Evolutionary conservation across 768 basidiomycete species (phyloP).

Genomic region (Collybia sordida): DNA sequence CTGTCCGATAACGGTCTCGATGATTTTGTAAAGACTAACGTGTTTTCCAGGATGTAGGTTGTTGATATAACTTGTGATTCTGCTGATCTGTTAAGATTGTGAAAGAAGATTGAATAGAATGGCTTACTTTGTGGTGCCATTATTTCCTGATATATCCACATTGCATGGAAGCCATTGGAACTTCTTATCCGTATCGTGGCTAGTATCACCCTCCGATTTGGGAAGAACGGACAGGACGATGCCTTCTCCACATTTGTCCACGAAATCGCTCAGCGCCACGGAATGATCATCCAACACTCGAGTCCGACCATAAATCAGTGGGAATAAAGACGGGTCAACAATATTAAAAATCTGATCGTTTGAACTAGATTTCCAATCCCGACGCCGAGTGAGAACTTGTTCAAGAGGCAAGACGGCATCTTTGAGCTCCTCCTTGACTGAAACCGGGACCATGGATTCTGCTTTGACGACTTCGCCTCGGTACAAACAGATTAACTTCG

Average conservation of each 20-base stretch:
- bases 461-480: constrained; percentile 23
- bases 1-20: constrained; percentile 24
- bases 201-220: not conserved
- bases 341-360: constrained; percentile 38
- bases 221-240: constrained; percentile 3
- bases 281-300: constrained; percentile 2
- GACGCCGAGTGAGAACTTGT: constrained; percentile 24
- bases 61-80: constrained; percentile 41
- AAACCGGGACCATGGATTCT: constrained; percentile 20
- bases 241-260: constrained; percentile 11
- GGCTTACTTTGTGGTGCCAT: too few relatives aligned
- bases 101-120: not conserved
- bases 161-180: constrained; percentile 1
- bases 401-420: constrained; percentile 25
- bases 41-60: constrained; percentile 34
- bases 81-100: constrained; percentile 1
- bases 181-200: not conserved
- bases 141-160: not conserved
- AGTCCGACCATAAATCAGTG: constrained; percentile 29
- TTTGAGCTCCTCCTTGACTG: constrained; percentile 12
- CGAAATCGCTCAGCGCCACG: constrained; percentile 10
- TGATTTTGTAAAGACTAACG: constrained; percentile 20
- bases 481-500: constrained; percentile 13
- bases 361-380: constrained; percentile 42
- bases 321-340: constrained; percentile 38